These are phyloP conservation scores for Colletotrichum endophyticum DNA, from an alignment of 2,329 filamentous ascomycete genomes.

Conservation along the genomic window DNA sequence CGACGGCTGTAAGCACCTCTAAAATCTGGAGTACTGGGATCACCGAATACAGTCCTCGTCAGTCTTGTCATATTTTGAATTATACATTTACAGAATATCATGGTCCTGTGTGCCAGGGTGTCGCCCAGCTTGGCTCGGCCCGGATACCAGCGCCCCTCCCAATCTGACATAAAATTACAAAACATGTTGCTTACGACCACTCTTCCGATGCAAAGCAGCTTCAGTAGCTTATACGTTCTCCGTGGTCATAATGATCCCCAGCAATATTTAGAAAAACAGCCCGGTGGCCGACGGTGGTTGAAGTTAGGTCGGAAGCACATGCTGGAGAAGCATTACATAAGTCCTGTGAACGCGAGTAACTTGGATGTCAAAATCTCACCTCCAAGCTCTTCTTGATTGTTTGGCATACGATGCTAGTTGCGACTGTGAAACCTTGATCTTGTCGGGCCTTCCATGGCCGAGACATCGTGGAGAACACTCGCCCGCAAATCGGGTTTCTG, in stretches of 20 bases:
- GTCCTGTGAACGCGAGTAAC: background rate
- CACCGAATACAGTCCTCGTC: background rate
- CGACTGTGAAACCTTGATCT: background rate
- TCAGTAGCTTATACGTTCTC: background rate
- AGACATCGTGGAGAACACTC: background rate
- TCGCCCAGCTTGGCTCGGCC: background rate
- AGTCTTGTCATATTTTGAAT: background rate
- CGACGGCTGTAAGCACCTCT: background rate
- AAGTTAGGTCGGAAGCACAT: background rate
- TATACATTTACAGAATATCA: background rate
- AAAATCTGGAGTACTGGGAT: background rate
- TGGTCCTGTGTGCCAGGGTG: background rate
- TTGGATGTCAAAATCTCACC: background rate
- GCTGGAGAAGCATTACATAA: background rate
- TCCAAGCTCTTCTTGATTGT: background rate
- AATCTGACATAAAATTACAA: background rate
- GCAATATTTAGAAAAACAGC: background rate
- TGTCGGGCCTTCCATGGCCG: background rate
- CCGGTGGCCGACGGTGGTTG: background rate
- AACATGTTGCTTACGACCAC: background rate
- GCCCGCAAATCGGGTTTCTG: background rate
- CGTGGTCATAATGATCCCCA: background rate
- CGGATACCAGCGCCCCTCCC: background rate
- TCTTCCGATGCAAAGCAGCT: background rate
- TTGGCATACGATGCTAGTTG: background rate